These are phyloP conservation scores for Tremella mesenterica DNA, from an alignment of 768 basidiomycete species.

Conservation along the genomic window DNA sequence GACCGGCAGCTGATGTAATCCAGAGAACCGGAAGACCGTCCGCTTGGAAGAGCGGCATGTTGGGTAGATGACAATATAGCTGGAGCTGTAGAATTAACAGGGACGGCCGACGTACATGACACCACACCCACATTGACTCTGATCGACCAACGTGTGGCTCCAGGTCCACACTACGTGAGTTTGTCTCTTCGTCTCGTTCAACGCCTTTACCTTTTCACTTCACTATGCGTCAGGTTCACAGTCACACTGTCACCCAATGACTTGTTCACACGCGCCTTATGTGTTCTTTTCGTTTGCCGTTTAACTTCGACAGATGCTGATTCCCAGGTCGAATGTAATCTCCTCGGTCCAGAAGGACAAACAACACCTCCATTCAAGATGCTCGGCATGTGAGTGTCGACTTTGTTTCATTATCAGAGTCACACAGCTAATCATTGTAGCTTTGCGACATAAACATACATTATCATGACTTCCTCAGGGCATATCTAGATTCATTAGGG, in stretches of 20 bases:
- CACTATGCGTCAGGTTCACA: too few species aligned
- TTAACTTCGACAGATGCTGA: too few species aligned
- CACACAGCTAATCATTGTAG: slow-evolving; percentile 2
- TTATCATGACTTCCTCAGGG: too few species aligned
- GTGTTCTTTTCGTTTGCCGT: too few species aligned
- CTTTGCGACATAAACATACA: slow-evolving; percentile 14
- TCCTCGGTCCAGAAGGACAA: slow-evolving; percentile 63
- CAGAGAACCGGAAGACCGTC: slow-evolving; percentile 31
- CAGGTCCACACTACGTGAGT: slow-evolving; percentile 78
- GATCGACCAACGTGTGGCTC: slow-evolving; percentile 73
- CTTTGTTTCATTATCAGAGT: not conserved
- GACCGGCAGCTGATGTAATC: not conserved
- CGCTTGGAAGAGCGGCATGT: slow-evolving; percentile 30
- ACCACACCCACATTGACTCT: slow-evolving; percentile 66
- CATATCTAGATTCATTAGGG: too few species aligned
- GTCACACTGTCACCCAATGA: too few species aligned
- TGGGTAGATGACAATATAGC: slow-evolving; percentile 54
- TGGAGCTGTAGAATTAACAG: slow-evolving; percentile 68
- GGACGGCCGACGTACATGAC: slow-evolving; percentile 59
- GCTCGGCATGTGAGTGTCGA: slow-evolving; percentile 57
- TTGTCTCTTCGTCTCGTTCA: too few species aligned
- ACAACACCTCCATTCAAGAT: slow-evolving; percentile 76
- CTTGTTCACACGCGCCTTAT: too few species aligned
- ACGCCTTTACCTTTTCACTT: too few species aligned
- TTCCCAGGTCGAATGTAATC: slow-evolving; percentile 78